Evolutionary conservation across 164 flowering plant species (phyloP).

Genomic region (Nelumbo lutea): DNA sequence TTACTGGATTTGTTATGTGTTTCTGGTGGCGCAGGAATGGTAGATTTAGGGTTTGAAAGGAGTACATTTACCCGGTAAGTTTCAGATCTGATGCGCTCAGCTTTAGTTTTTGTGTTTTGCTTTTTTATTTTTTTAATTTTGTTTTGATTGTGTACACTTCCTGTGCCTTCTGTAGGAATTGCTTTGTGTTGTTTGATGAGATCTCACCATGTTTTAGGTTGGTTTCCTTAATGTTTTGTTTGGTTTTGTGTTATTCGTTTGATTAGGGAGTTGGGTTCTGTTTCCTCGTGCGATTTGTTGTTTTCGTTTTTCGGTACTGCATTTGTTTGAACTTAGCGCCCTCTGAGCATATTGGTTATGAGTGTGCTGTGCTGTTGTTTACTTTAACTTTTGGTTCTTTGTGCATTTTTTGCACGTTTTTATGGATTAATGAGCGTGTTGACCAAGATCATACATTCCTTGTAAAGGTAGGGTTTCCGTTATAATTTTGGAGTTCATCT

Average conservation of each 20-base stretch:
- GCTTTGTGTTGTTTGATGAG: no score
- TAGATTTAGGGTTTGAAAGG: conserved; percentile 9
- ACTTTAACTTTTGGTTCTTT: no score
- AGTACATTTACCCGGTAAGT: conserved; percentile 16
- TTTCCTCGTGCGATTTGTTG: background rate
- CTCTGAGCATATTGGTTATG: background rate
- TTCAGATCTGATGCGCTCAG: conserved; percentile 23
- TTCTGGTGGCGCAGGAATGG: conserved; percentile 8
- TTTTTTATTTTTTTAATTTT: background rate
- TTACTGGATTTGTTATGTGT: background rate
- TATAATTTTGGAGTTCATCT: background rate
- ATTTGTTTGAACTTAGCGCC: background rate
- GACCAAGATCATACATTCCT: background rate
- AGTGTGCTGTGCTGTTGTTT: background rate
- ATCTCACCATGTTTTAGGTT: no score
- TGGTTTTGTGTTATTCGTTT: background rate
- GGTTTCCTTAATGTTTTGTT: background rate
- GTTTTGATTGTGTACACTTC: no score
- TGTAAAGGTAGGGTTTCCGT: background rate
- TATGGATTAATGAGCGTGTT: background rate
- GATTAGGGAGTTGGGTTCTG: background rate
- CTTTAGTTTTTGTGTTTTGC: background rate
- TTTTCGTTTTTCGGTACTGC: background rate
- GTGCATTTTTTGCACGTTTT: no score
- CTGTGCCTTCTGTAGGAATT: no score